Conservation (phyloP, 1,284 basidiomycete species). For the Marasmius sp. region DNA sequence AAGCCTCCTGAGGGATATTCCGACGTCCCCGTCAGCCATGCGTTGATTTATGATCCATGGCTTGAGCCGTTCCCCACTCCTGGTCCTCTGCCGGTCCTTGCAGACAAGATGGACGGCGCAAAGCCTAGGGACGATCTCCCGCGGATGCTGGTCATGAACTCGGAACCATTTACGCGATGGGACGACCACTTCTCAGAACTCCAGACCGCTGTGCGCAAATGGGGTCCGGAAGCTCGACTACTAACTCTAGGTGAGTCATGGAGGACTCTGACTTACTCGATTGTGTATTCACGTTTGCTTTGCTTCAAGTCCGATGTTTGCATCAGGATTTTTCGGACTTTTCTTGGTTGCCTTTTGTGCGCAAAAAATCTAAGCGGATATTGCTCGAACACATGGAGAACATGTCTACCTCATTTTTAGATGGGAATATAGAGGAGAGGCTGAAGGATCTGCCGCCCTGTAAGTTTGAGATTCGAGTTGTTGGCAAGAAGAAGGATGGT, state of each 20-base stretch:
- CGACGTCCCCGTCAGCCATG: conserved; percentile 52
- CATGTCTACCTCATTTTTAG: conserved; percentile 51
- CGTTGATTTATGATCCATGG: conserved; percentile 76
- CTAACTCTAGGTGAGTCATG: conserved; percentile 47
- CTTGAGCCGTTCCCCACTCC: conserved; percentile 68
- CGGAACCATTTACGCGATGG: conserved; percentile 75
- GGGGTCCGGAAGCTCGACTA: conserved; percentile 49
- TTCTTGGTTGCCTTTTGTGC: conserved; percentile 41
- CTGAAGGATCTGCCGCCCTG: conserved; percentile 31
- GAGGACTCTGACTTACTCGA: neutral
- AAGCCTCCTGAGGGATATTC: conserved; percentile 38
- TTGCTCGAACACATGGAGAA: conserved; percentile 42
- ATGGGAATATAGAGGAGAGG: conserved; percentile 34
- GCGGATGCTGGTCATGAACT: conserved; percentile 65
- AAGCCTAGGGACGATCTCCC: conserved; percentile 26
- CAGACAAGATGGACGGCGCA: neutral
- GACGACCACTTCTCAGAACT: conserved; percentile 65
- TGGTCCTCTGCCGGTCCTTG: conserved; percentile 38
- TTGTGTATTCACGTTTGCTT: neutral
- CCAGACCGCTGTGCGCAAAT: conserved; percentile 47
- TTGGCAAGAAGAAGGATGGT: conserved; percentile 10
- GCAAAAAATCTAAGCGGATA: conserved; percentile 30
- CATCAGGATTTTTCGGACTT: conserved; percentile 66
- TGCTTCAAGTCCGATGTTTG: conserved; percentile 41
- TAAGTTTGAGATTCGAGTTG: conserved; percentile 40